Percentiles rank a stretch among this genome's conserved stretches.
Evolutionary conservation across 306 rosid species (phyloP).

Genomic region (Herpetospermum pedunculosum): DNA sequence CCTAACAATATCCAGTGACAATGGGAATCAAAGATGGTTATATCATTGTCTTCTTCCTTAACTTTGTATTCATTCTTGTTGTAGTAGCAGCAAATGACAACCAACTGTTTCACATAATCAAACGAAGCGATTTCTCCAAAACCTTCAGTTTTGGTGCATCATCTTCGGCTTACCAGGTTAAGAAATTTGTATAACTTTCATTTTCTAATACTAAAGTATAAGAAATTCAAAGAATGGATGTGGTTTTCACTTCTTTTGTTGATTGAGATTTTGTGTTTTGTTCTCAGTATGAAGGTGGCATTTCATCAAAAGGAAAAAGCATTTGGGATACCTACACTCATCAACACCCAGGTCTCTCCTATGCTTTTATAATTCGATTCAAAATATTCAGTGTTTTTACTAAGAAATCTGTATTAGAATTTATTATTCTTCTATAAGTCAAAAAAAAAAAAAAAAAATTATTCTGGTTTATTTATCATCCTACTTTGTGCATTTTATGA

Average conservation of each 20-base stretch:
- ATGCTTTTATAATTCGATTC: background rate
- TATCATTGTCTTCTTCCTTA: background rate
- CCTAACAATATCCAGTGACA: background rate
- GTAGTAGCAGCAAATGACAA: background rate
- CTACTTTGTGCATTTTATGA: no score
- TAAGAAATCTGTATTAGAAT: no score
- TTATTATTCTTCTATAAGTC: no score
- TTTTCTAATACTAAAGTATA: background rate
- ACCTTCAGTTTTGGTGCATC: background rate
- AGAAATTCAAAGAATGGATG: background rate
- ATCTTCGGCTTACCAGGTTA: background rate
- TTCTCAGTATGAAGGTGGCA: background rate
- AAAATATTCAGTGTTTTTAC: no score
- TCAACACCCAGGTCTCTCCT: background rate
- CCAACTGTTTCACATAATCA: background rate
- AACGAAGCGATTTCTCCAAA: background rate
- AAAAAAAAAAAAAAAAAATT: no score
- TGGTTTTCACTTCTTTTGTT: background rate
- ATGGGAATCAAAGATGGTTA: background rate
- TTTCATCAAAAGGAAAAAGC: background rate
- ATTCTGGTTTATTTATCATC: no score
- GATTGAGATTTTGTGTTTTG: background rate
- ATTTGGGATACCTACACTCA: background rate
- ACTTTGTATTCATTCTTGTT: background rate
- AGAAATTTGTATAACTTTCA: background rate